Percentiles rank a stretch among this genome's conserved stretches.
Conservation (phyloP, 257 asterid genomes). For the Solanum chilense region DNA sequence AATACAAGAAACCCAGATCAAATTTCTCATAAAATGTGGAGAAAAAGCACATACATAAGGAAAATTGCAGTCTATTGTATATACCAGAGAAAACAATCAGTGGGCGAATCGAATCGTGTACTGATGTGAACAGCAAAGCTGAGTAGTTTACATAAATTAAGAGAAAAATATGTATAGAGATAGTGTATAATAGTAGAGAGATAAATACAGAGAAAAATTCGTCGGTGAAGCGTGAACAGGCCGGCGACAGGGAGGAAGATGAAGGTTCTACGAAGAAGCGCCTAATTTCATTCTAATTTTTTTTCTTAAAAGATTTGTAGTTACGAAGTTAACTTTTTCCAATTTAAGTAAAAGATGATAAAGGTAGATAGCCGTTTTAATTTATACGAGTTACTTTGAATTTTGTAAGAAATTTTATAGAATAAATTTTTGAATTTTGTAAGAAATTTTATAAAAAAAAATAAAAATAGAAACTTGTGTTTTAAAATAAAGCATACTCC, state of each 20-base stretch:
- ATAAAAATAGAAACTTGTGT: too few relatives aligned
- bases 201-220: not conserved
- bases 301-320: not conserved
- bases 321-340: too few relatives aligned
- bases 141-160: not conserved
- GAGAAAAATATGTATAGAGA: not conserved
- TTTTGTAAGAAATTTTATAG: too few relatives aligned
- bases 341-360: not conserved
- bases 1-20: not conserved
- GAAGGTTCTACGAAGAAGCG: not conserved
- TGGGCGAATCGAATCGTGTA: not conserved
- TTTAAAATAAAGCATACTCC: too few relatives aligned
- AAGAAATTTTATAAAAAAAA: too few relatives aligned
- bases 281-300: not conserved
- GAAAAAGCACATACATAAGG: not conserved
- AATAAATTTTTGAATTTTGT: too few relatives aligned
- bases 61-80: not conserved
- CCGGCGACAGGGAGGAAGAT: not conserved
- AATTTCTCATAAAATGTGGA: not conserved
- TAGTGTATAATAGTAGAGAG: not conserved
- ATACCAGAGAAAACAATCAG: not conserved
- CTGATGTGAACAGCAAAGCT: not conserved
- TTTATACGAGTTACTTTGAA: fast-evolving
- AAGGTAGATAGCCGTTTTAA: too few relatives aligned
- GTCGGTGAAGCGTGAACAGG: not conserved